Evolutionary conservation across 1,139 yeast genomes (phyloP), one percentile per base, ranked within the genome.

Genomic region (Hansenula lynferdii): DNA sequence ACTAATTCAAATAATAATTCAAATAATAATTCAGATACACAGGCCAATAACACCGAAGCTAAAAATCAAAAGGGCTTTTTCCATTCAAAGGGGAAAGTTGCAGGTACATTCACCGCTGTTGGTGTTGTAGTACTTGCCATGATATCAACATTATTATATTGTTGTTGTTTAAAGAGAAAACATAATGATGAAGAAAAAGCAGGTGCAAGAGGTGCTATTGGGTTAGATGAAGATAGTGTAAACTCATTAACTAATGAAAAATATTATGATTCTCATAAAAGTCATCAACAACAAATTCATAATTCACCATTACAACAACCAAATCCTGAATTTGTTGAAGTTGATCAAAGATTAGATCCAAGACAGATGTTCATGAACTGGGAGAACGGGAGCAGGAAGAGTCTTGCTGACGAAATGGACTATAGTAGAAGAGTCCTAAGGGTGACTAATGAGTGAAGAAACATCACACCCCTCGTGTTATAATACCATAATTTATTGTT

Each of bases 391-490:
- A 78, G 87, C 17, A 66, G 72, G 41, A 69, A 76, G 45, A 75
- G 85, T n/a, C 62, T 85, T 40, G 83, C 79, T 28, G 95, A 85
- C 57, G 83, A 84, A 45, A 66, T 70, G 42, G 94, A 85, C 57
- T 85, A 85, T 58, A 77, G 86, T 8, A 67, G 95, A 42, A 72
- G 79, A 46, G 82, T 80, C 12, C 64, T 85, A 42, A 70, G 82
- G 40, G 80, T 85, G 25, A 74, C 83, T n/a, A 85, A 85, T 60
- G 60, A 36, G 11, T 35, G 24, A 29, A 6, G 5, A 26, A 8
- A 20, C n/a, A 8, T 20, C 8, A 8, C 8, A 20, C 8, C 8
- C 8, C 8, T 20, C 8, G 22, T 20, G 6, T 20, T 7, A 20
- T 7, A 20, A 20, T 20, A 7, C 8, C 22, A 20, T 20, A 20